phyloP scores from a whole-genome alignment of 441 rosid species.

The Populus hybrid region DNA sequence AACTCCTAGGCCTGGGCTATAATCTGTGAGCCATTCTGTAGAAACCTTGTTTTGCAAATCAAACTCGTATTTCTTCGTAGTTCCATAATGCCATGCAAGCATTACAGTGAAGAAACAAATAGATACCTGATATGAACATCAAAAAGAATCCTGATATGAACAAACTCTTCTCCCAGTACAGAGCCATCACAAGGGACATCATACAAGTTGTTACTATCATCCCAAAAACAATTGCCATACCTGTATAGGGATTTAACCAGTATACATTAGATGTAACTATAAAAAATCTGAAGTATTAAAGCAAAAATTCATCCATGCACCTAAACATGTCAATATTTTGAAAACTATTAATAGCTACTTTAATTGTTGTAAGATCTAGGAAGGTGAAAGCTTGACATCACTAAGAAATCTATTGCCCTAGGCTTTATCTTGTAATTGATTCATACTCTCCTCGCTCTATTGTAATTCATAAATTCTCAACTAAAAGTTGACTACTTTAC shows the following conservation, averaged over 20 bases:
- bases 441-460: background rate
- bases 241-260: constrained; percentile 27
- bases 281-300: too few relatives aligned
- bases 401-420: background rate
- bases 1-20: constrained; percentile 51
- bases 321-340: background rate
- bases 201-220: constrained; percentile 68
- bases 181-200: constrained; percentile 59
- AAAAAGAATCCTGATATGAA: constrained; percentile 41
- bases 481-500: background rate
- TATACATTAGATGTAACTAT: background rate
- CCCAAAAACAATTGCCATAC: constrained; percentile 47
- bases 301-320: background rate
- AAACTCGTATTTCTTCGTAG: constrained; percentile 55
- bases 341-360: background rate
- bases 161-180: constrained; percentile 51
- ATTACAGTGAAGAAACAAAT: constrained; percentile 40
- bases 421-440: background rate
- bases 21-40: constrained; percentile 53
- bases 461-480: background rate
- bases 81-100: constrained; percentile 70
- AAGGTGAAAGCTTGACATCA: background rate
- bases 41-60: constrained; percentile 63
- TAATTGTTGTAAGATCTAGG: background rate
- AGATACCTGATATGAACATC: constrained; percentile 41